Percentiles rank a stretch among this genome's conserved stretches.
phyloP scores from a whole-genome alignment of 805 yeast genomes.

The Wickerhamomyces tratensis region DNA sequence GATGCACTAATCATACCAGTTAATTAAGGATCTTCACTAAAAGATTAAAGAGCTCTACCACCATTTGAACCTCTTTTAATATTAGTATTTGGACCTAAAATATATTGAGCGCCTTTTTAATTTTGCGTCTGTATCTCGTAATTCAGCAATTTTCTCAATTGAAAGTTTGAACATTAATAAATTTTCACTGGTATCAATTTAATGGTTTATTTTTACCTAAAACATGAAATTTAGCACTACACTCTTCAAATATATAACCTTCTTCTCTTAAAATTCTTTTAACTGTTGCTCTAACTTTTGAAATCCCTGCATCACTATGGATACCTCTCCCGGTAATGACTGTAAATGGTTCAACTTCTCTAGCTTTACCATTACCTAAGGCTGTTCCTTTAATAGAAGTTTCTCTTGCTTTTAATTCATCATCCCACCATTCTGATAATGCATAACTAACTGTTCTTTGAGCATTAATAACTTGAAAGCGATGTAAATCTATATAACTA shows the following conservation, averaged over 20 bases:
- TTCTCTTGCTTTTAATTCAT: slow-evolving; percentile 37
- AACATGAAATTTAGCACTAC: slow-evolving; percentile 31
- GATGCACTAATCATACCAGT: slow-evolving; percentile 36
- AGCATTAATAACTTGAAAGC: slow-evolving; percentile 39
- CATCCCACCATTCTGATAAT: slow-evolving; percentile 52
- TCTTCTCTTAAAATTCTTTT: slow-evolving; percentile 25
- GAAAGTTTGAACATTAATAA: slow-evolving; percentile 25
- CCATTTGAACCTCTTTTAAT: slow-evolving; percentile 50
- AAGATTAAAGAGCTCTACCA: slow-evolving; percentile 55
- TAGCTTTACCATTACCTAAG: slow-evolving; percentile 24
- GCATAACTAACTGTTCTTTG: slow-evolving; percentile 24
- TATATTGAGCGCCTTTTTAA: slow-evolving; percentile 43
- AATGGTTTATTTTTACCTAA: slow-evolving; percentile 25
- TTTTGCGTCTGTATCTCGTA: slow-evolving; percentile 46
- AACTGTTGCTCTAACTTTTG: slow-evolving; percentile 37
- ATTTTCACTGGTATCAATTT: slow-evolving; percentile 8
- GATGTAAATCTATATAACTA: slow-evolving; percentile 46
- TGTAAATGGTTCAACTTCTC: slow-evolving; percentile 31
- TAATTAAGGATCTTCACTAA: slow-evolving; percentile 49
- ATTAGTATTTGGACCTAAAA: slow-evolving; percentile 41
- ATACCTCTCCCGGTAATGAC: slow-evolving; percentile 65
- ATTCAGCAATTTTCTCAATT: slow-evolving; percentile 37
- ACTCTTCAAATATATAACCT: slow-evolving; percentile 37
- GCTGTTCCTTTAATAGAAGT: slow-evolving; percentile 25
- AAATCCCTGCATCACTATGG: slow-evolving; percentile 50